Base-by-base conservation (phyloP, 306 rosid species). In the Elaeagnus macrophylla region DNA sequence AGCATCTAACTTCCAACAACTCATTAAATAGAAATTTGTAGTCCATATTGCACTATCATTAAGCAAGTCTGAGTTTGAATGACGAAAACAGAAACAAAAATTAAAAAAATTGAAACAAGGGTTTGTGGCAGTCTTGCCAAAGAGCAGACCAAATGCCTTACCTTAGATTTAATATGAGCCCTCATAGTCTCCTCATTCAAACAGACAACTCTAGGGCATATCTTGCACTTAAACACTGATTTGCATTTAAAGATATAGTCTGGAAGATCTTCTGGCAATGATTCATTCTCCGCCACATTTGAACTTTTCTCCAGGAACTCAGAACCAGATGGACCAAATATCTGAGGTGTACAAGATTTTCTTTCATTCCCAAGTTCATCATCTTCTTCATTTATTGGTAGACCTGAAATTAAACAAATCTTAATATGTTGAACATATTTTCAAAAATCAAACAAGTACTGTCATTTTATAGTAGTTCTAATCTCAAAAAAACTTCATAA, bases 81-180 rank as follows among this genome's bases (percentile, higher is more conserved):
- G 7, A 42, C 46, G 32, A 25, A 25, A 25, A 25, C 32, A 25
- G 2, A 25, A 2, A 25, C 0, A 25, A 25, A 25, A 25, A 25
- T 25, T 20, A 20, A 20, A 25, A 25, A 25, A 25, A 25, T 1
- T 0, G 32, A 25, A 20, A 25, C 32, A 25, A 25, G 32, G 32
- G 49, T 14, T 41, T 42, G 42, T 41, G 1, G 19, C 45, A 37
- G 7, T 42, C 43, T n/a, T 58, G 13, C 53, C 20, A 42, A 9
- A 18, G 42, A 64, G 37, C 58, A 36, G 1, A 57, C 36, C 15
- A 20, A 18, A n/a, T 48, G 25, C 14, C 44, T 60, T 67, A 88
- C 97, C 95, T 86, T 90, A 68, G 97, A 90, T n/a, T 77, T 71
- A 13, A 90, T 75, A 78, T 90, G 97, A 70, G 81, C 76, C 72